Percentiles rank a stretch among this genome's conserved stretches.
Conservation (phyloP, 2,329 filamentous ascomycete species). For the Microsporum canis region DNA sequence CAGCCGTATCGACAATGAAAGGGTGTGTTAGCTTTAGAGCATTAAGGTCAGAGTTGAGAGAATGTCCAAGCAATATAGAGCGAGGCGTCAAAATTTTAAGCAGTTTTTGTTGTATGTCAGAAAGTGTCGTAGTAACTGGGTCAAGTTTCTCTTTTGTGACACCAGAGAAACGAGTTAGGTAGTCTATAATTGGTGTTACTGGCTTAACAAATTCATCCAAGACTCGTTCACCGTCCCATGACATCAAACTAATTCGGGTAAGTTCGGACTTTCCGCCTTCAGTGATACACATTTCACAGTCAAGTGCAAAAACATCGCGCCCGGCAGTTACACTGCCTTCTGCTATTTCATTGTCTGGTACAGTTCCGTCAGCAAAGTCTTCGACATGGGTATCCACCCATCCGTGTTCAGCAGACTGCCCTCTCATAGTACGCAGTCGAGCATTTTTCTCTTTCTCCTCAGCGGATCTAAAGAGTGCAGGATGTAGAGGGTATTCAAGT, state of each 20-base stretch:
- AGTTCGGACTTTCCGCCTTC: constrained; percentile 68
- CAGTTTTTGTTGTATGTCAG: constrained; percentile 70
- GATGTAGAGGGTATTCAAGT: constrained; percentile 77
- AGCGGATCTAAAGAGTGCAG: constrained; percentile 53
- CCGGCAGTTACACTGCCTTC: constrained; percentile 75
- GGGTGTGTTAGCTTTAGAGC: constrained; percentile 81
- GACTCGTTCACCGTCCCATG: constrained; percentile 72
- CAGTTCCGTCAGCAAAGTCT: constrained; percentile 53
- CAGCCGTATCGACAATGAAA: constrained; percentile 82
- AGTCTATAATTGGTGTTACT: constrained; percentile 75
- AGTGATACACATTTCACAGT: constrained; percentile 97
- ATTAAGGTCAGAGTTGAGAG: constrained; percentile 49
- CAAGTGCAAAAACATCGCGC: constrained; percentile 65
- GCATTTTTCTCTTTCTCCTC: constrained; percentile 45
- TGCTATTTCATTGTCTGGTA: constrained; percentile 60
- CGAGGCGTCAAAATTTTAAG: constrained; percentile 51
- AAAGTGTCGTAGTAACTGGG: constrained; percentile 68
- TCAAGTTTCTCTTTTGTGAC: constrained; percentile 80
- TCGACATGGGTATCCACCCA: constrained; percentile 74
- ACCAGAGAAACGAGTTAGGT: constrained; percentile 82
- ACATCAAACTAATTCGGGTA: constrained; percentile 74
- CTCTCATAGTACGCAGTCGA: constrained; percentile 41
- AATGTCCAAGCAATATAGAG: constrained; percentile 38
- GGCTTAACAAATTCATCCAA: constrained; percentile 91
- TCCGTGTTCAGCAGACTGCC: constrained; percentile 46